phyloP scores from a whole-genome alignment of 202 grass and related monocot species.

The Saccharum hybrid region DNA sequence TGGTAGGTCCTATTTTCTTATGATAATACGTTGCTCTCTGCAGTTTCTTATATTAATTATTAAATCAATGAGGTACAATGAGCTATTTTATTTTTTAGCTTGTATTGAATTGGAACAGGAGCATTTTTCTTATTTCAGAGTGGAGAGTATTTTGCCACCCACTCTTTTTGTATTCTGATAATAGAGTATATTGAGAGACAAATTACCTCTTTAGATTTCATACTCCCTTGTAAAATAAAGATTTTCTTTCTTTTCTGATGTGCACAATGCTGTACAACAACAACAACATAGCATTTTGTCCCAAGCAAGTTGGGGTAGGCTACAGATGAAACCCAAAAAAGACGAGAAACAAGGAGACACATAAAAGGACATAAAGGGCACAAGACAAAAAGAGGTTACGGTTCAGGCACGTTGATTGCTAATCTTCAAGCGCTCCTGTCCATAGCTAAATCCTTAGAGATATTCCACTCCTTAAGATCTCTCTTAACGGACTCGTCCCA shows the following conservation, averaged over 20 bases:
- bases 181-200: not conserved
- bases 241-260: not conserved
- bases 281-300: no score
- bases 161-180: constrained; percentile 5
- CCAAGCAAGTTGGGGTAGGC: no score
- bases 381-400: no score
- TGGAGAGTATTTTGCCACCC: not conserved
- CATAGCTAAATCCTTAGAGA: no score
- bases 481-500: no score
- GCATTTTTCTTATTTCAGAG: not conserved
- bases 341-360: no score
- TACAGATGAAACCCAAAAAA: no score
- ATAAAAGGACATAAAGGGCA: no score
- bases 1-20: constrained; percentile 58
- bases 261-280: not conserved
- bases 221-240: not conserved
- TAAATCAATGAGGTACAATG: constrained; percentile 15
- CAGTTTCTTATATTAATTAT: constrained; percentile 27
- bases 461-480: no score
- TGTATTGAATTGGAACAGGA: not conserved
- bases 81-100: constrained; percentile 9
- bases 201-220: not conserved
- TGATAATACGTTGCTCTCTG: not conserved
- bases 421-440: no score
- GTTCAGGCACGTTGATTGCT: no score